Evolutionary conservation across 1,284 basidiomycete genomes (phyloP).

Genomic region (Gomphus sp.): DNA sequence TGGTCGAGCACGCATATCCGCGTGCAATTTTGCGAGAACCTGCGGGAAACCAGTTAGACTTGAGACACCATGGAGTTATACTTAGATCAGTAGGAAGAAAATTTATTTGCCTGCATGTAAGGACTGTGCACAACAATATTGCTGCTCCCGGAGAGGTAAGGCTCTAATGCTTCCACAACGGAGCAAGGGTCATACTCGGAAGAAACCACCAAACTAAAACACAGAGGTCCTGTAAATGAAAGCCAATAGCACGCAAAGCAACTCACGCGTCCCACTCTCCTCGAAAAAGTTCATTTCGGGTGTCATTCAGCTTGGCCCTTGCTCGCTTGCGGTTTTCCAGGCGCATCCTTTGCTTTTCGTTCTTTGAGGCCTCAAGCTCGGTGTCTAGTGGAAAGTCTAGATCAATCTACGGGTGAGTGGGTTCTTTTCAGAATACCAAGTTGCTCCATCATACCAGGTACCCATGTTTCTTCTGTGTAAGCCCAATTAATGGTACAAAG

Average conservation of each 20-base stretch:
- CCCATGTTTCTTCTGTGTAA: slow-evolving; percentile 73
- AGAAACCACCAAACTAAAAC: slow-evolving; percentile 65
- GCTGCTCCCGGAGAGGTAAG: slow-evolving; percentile 79
- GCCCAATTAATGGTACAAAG: slow-evolving; percentile 85
- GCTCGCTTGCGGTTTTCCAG: slow-evolving; percentile 64
- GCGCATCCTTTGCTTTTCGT: slow-evolving; percentile 61
- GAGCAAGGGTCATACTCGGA: slow-evolving; percentile 84
- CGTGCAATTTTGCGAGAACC: slow-evolving; percentile 72
- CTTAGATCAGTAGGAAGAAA: not conserved
- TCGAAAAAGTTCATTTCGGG: slow-evolving; percentile 74
- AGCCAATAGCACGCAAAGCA: not conserved
- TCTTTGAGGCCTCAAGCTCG: slow-evolving; percentile 37
- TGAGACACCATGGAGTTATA: not conserved
- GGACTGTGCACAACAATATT: slow-evolving; percentile 85
- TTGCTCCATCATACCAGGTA: slow-evolving; percentile 37
- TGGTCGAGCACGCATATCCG: slow-evolving; percentile 56
- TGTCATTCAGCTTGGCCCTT: slow-evolving; percentile 47
- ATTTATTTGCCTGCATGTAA: slow-evolving; percentile 61
- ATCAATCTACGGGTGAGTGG: slow-evolving; percentile 20
- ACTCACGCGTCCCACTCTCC: slow-evolving; percentile 83
- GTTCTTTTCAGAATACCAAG: not conserved
- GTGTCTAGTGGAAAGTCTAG: slow-evolving; percentile 50
- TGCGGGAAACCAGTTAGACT: slow-evolving; percentile 16
- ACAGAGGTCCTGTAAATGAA: not conserved
- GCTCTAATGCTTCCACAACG: slow-evolving; percentile 64